phyloP scores from a whole-genome alignment of 257 asterid species.

The Dorcoceras hygrometricum region DNA sequence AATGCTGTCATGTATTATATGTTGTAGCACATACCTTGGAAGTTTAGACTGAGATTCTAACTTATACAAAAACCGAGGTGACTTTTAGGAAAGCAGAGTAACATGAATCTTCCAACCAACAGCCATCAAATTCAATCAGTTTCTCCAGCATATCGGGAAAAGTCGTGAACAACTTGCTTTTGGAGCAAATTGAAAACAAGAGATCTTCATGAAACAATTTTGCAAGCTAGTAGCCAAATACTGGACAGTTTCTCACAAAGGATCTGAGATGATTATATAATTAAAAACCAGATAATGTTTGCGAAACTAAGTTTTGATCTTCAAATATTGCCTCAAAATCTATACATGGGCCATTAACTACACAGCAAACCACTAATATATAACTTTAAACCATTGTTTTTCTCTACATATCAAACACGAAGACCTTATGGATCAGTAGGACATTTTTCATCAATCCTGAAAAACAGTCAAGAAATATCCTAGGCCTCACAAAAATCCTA shows the following conservation, averaged over 20 bases:
- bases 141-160: background rate
- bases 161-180: background rate
- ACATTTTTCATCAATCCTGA: background rate
- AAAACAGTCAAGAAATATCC: slow-evolving; percentile 9
- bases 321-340: background rate
- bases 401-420: no score
- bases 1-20: background rate
- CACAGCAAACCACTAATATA: background rate
- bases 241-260: background rate
- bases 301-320: background rate
- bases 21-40: background rate
- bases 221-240: background rate
- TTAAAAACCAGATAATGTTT: background rate
- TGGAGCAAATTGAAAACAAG: background rate
- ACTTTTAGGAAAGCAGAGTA: background rate
- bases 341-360: background rate
- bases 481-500: background rate
- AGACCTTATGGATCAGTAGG: background rate
- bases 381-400: no score
- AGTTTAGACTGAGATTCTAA: background rate
- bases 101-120: background rate
- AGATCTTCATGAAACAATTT: background rate
- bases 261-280: background rate
- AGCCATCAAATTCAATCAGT: background rate
- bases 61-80: background rate